Base-by-base conservation (phyloP, 2,329 filamentous ascomycete species). In the Cercospora zeae-maydis region DNA sequence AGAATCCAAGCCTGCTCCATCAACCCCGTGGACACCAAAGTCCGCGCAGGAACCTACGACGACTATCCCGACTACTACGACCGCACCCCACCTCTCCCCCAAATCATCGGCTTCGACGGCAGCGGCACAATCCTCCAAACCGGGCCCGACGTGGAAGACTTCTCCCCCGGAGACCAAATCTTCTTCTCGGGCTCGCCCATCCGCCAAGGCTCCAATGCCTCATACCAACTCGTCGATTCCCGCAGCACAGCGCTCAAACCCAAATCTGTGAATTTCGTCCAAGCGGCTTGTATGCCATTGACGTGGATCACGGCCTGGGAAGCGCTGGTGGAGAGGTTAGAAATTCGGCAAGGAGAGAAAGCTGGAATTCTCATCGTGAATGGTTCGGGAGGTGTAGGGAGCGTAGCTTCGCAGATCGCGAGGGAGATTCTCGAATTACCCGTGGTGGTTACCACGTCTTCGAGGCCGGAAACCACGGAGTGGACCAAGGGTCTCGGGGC, bases 281-380 rank as follows among this genome's bases (percentile, higher is more conserved):
- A 79, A 65, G 74, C 79, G 7, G 79, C 79, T 19, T 76, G 74
- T n/a, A 74, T 81, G 74, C 78, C 78, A 3, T 61, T 81, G 61
- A 80, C 78, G 0, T 80, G 75, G 66, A 74, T 76, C 16, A 81
- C 79, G 1, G 79, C 79, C 2, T 80, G 75, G 62, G 75, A 81
- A 67, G 73, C 78, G 3, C 72, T 82, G 21, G 74, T 78, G 2
- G 78, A 81, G 63, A 71, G 78, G 19, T 69, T 80, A 59, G 76
- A 82, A 52, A 74, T 78, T 27, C 57, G 68, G 16, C 69, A 74
- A 53, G 73, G 71, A 2, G 77, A 79, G 61, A 56, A 54, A 1
- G 42, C 36, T 1, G 64, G 61, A 4, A 70, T 80, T 11, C 63
- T 82, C 21, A 81, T 81, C 63, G 75, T 81, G 66, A 82, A 82